phyloP scores from a whole-genome alignment of 2,329 filamentous ascomycete genomes.

The Sphaerulina vaccinii region DNA sequence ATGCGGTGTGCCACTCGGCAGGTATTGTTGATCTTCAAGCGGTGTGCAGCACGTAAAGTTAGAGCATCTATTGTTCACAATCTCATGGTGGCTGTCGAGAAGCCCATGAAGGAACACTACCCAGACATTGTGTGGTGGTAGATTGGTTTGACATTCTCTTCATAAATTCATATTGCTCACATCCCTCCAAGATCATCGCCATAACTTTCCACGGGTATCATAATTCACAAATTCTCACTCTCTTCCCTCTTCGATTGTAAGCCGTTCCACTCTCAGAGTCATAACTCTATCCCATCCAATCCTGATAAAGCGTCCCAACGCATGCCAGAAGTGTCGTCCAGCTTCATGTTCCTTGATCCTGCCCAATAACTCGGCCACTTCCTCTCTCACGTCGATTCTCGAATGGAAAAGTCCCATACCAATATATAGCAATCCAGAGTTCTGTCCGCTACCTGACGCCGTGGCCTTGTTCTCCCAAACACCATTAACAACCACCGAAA shows the following conservation, averaged over 20 bases:
- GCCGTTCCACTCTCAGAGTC: slow-evolving; percentile 33
- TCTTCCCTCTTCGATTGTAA: slow-evolving; percentile 16
- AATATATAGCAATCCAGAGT: slow-evolving; percentile 43
- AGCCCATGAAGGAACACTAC: too few species aligned
- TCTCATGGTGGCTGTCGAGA: too few species aligned
- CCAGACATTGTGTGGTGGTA: background rate
- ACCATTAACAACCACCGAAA: slow-evolving; percentile 36
- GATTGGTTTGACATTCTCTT: background rate
- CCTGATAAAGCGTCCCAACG: slow-evolving; percentile 83
- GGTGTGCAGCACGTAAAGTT: too few species aligned
- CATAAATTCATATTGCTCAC: background rate
- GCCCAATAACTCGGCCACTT: slow-evolving; percentile 76
- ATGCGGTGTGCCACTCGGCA: too few species aligned
- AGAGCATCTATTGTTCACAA: too few species aligned
- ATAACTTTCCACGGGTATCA: background rate
- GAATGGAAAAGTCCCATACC: slow-evolving; percentile 91
- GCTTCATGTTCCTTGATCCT: slow-evolving; percentile 83
- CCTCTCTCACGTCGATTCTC: slow-evolving; percentile 72
- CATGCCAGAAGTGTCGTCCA: slow-evolving; percentile 88
- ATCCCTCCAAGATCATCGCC: background rate
- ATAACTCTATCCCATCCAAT: slow-evolving; percentile 78
- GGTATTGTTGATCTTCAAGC: too few species aligned
- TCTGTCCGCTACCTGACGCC: slow-evolving; percentile 17
- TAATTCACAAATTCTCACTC: slow-evolving; percentile 8
- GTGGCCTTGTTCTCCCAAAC: slow-evolving; percentile 30